Conservation (phyloP, 305 asterid species). For the Caryopteris hybrid region DNA sequence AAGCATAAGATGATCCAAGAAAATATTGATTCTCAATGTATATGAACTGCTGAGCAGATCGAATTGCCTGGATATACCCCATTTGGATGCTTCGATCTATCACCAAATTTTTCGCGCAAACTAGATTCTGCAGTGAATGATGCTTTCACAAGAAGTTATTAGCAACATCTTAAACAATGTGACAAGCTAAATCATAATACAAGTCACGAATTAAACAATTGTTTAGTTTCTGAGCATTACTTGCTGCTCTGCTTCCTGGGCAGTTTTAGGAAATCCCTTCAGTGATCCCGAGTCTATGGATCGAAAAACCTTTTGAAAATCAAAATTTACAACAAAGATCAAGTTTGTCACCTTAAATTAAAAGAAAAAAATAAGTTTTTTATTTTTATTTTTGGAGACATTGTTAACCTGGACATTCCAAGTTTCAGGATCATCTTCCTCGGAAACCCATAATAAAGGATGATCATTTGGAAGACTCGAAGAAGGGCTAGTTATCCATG, state of each 20-base stretch:
- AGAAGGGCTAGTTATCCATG: slow-evolving; percentile 79
- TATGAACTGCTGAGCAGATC: slow-evolving; percentile 87
- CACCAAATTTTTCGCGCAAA: slow-evolving; percentile 75
- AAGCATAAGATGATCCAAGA: slow-evolving; percentile 92
- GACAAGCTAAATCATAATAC: no score
- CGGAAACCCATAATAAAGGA: slow-evolving; percentile 53
- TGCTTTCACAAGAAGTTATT: neutral
- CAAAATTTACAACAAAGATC: neutral
- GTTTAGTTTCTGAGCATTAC: slow-evolving; percentile 31
- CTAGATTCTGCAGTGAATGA: slow-evolving; percentile 61
- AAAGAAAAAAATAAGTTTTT: neutral
- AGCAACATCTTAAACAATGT: neutral
- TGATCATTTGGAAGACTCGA: slow-evolving; percentile 51
- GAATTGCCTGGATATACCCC: slow-evolving; percentile 87
- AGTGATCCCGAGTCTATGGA: slow-evolving; percentile 94
- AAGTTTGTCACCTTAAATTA: neutral
- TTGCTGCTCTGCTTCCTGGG: slow-evolving; percentile 48
- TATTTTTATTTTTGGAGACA: neutral
- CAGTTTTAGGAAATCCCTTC: slow-evolving; percentile 81
- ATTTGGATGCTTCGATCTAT: slow-evolving; percentile 87
- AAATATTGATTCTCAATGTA: slow-evolving; percentile 96
- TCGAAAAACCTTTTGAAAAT: slow-evolving; percentile 63
- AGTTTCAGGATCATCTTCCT: slow-evolving; percentile 68
- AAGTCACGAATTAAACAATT: no score
- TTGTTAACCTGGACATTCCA: slow-evolving; percentile 90